A percentile compares a stretch with the other conserved stretches of the same genome.
Conservation (phyloP, 2,329 filamentous ascomycete genomes). For the Phoma herbarum region DNA sequence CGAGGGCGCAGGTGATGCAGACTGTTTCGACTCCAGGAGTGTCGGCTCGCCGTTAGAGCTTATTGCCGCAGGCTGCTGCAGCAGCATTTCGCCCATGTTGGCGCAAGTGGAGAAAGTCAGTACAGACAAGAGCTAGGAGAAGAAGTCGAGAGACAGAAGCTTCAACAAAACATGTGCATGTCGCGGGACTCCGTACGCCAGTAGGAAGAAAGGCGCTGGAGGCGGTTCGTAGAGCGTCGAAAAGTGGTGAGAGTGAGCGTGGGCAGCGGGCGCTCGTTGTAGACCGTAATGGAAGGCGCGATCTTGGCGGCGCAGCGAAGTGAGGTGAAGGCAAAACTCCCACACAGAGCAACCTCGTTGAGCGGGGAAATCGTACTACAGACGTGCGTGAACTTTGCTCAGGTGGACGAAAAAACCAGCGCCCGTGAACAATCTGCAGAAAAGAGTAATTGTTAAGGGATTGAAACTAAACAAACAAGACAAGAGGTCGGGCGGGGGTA, state of each 20-base stretch:
- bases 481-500: not conserved
- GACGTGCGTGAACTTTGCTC: not conserved
- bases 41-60: not conserved
- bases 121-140: slow-evolving; percentile 1
- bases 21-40: not conserved
- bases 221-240: not conserved
- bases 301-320: slow-evolving; percentile 8
- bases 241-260: not conserved
- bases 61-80: slow-evolving; percentile 6
- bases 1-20: slow-evolving; percentile 11
- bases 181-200: slow-evolving; percentile 12
- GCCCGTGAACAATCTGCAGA: not conserved
- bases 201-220: not conserved
- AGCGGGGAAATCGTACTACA: not conserved
- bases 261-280: not conserved
- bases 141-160: slow-evolving; percentile 2
- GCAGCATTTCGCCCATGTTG: slow-evolving; percentile 12
- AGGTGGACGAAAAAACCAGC: not conserved
- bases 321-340: slow-evolving; percentile 23
- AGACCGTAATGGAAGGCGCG: slow-evolving; percentile 4
- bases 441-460: not conserved
- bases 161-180: slow-evolving; percentile 13
- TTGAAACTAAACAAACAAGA: not conserved
- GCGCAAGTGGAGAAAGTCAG: not conserved
- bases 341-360: not conserved